Evolutionary conservation across 441 rosid species (phyloP), one percentile per base, ranked within the genome.

Genomic region (Mallotus japonicus): DNA sequence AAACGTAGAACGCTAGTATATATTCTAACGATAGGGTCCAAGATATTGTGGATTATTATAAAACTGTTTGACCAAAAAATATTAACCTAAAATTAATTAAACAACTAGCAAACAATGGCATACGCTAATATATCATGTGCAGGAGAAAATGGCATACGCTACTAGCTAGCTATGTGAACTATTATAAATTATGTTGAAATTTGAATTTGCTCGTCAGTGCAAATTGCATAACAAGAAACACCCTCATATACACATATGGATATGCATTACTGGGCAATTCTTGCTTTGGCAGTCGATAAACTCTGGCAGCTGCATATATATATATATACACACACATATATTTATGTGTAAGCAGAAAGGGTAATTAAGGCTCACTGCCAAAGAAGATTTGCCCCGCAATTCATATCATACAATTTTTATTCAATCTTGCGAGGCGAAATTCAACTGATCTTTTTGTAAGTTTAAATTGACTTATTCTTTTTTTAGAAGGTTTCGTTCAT

Each of bases 381-480:
- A 79, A 71, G 82, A 64, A 75, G 82, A 75, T 75, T 72, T 79
- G 78, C 73, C 78, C 79, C 50, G 72, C 72, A 55, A 55, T 69
- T 69, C 72, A n/a, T 37, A 11, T 50, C 62, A 37, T 68, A 37
- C 34, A 54, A 37, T 49, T 50, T 3, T 20, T 17, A 1, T 0
- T 6, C 15, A 12, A 28, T 28, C 32, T 24, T 42, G 46, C 5
- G 10, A 42, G 10, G 46, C 46, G 46, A 42, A 42, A 42, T 42
- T 42, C 32, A 24, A 34, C 57, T 4, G 32, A 0, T 11, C 49
- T 40, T 47, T 49, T 50, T 17, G 70, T 66, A 22, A 66, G 57
- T 24, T 20, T 19, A 0, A 20, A 42, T 63, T 42, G 15, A n/a
- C 47, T 65, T 44, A 44, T 65, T 24, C 14, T 59, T 14, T 59